Evolutionary conservation across 352 stramenopile species (phyloP).

Genomic region (Globisporangium carolinianum): DNA sequence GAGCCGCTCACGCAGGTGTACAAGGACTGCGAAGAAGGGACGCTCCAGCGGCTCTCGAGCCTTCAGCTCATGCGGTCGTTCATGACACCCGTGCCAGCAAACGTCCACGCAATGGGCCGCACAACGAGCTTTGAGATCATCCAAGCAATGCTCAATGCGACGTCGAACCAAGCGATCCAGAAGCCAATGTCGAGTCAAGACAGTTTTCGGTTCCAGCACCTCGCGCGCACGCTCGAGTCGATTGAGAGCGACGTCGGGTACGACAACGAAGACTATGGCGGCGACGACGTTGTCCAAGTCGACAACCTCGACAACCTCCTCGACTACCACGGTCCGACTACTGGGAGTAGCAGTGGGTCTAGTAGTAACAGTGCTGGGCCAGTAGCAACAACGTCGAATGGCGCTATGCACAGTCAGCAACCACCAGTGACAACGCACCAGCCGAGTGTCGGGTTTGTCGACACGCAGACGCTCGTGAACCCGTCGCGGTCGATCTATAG

Average conservation of each 20-base stretch:
- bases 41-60: conserved; percentile 63
- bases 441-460: conserved; percentile 37
- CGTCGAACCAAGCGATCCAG: conserved; percentile 78
- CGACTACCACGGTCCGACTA: conserved; percentile 49
- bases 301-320: conserved; percentile 84
- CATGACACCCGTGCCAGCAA: conserved; percentile 30
- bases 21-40: conserved; percentile 69
- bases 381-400: not conserved
- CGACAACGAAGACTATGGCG: conserved; percentile 79
- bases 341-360: not conserved
- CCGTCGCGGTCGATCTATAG: conserved; percentile 44
- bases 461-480: conserved; percentile 64
- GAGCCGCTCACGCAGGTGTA: conserved; percentile 78
- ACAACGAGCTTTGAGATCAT: conserved; percentile 87
- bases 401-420: too few species aligned
- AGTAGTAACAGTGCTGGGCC: too few species aligned
- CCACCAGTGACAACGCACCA: not conserved
- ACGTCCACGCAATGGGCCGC: conserved; percentile 40
- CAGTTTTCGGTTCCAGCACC: conserved; percentile 80
- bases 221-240: conserved; percentile 67
- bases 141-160: conserved; percentile 82
- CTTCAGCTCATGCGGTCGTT: conserved; percentile 80
- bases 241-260: conserved; percentile 81
- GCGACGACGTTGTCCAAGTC: conserved; percentile 75
- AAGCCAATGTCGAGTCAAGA: conserved; percentile 85